Conservation (phyloP, 352 stramenopile species). For the Phytophthora niederhauseri region DNA sequence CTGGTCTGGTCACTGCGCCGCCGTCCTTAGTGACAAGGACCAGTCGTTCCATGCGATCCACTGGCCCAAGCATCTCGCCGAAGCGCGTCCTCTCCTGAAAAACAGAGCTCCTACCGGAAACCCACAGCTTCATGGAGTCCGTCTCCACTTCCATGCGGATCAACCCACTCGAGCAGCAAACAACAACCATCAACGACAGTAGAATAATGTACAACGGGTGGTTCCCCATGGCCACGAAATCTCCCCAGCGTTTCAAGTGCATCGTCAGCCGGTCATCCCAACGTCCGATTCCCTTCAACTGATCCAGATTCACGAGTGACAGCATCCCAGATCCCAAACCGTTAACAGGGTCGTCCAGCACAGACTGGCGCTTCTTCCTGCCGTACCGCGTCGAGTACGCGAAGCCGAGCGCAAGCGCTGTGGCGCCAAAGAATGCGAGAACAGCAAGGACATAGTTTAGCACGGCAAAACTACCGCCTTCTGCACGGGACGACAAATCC, state of each 20-base stretch:
- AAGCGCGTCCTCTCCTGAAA: slow-evolving; percentile 55
- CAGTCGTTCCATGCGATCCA: slow-evolving; percentile 59
- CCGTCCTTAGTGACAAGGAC: slow-evolving; percentile 68
- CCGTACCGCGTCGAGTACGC: slow-evolving; percentile 47
- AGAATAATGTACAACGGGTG: slow-evolving; percentile 55
- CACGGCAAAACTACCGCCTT: slow-evolving; percentile 41
- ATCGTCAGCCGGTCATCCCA: slow-evolving; percentile 45
- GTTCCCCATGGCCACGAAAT: slow-evolving; percentile 51
- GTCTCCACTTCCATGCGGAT: slow-evolving; percentile 52
- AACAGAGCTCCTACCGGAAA: slow-evolving; percentile 43
- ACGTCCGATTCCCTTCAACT: slow-evolving; percentile 36
- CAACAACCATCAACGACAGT: slow-evolving; percentile 44
- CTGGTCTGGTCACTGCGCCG: slow-evolving; percentile 44
- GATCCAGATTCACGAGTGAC: slow-evolving; percentile 30
- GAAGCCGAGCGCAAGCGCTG: slow-evolving; percentile 49
- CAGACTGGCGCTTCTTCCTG: slow-evolving; percentile 38
- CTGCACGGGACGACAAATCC: slow-evolving; percentile 50
- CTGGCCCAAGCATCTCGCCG: slow-evolving; percentile 55
- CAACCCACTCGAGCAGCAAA: slow-evolving; percentile 48
- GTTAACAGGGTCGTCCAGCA: slow-evolving; percentile 26
- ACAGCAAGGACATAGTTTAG: slow-evolving; percentile 66
- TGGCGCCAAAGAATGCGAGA: slow-evolving; percentile 48
- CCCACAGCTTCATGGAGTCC: slow-evolving; percentile 65
- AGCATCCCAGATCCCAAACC: slow-evolving; percentile 20
- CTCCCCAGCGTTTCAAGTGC: slow-evolving; percentile 51